Evolutionary conservation across 148 eudicot genomes (phyloP), one percentile per base, ranked within the genome.

Genomic region (Rhododendron ferrugineum): DNA sequence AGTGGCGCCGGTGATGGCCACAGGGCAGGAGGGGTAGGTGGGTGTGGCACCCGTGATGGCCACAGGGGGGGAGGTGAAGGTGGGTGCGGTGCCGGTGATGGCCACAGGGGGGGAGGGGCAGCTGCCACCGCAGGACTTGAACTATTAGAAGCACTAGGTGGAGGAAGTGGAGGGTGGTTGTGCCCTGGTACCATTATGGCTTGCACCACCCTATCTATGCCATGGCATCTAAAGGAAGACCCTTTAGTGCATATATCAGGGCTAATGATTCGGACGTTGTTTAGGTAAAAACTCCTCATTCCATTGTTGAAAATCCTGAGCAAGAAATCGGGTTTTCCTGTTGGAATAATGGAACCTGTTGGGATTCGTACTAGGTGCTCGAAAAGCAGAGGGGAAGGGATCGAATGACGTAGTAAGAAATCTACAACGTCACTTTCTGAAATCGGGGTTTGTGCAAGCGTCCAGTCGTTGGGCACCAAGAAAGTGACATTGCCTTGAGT

Each of bases 371-470:
- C 82, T 1, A 95, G 77, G 84, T 90, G 68, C 20, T 93, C 95
- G 64, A 94, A 89, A 60, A 93, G 92, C 40, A 95, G 62, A 50
- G 98, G 88, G 8, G 93, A 84, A 0, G 98, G 95, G 64, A 95
- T 94, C 3, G 97, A 91, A 88, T 95, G 98, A n/a, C 84, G 87
- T 54, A 92, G 95, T 37, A 95, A 84, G 87, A 95, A 94, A 42
- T 90, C 91, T 6, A 82, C 85, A 1, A 93, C 92, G 7, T 85
- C 82, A 22, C 86, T 84, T 22, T 80, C 88, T 1, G 89, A 88
- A n/a, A 94, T 87, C 22, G 36, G 49, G 37, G 91, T 83, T 50
- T 91, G 90, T 3, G 98, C 85, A 4, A 95, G 89, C 23, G 82
- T 78, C 26, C 91, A 86, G 75, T 93, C 94, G 32, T 87, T 92